Evolutionary conservation across 2,329 filamentous ascomycete species (phyloP).

Genomic region (Xylariaceae sp.): DNA sequence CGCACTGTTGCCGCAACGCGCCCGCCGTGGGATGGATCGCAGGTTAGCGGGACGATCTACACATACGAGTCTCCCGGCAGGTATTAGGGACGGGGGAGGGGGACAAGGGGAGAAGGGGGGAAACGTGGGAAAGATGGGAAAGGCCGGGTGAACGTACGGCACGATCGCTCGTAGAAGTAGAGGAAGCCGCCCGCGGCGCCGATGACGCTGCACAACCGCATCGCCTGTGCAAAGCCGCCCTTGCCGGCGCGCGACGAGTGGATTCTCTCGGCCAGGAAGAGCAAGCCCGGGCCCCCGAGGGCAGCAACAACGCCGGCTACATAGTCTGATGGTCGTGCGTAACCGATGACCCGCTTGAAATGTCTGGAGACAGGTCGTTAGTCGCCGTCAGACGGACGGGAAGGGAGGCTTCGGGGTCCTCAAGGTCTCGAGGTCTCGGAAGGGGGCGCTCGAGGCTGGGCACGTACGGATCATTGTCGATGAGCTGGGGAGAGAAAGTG

Average conservation of each 20-base stretch:
- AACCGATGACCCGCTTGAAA: slow-evolving; percentile 80
- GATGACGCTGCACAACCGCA: slow-evolving; percentile 70
- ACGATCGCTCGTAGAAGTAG: slow-evolving; percentile 76
- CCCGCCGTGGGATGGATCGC: too few relatives aligned
- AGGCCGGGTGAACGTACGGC: too few relatives aligned
- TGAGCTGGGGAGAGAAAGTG: slow-evolving; percentile 67
- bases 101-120: slow-evolving; percentile 6
- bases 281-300: slow-evolving; percentile 63
- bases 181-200: slow-evolving; percentile 74
- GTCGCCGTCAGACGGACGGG: too few relatives aligned
- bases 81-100: background rate
- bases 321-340: slow-evolving; percentile 83
- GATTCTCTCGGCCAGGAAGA: slow-evolving; percentile 74
- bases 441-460: slow-evolving; percentile 2
- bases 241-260: slow-evolving; percentile 78
- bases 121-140: too few relatives aligned
- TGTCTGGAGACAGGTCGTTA: slow-evolving; percentile 48
- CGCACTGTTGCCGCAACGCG: too few relatives aligned
- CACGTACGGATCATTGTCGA: slow-evolving; percentile 95
- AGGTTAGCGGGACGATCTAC: too few relatives aligned
- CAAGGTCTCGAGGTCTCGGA: background rate
- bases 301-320: slow-evolving; percentile 59
- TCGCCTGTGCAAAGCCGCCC: slow-evolving; percentile 71
- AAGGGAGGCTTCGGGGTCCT: too few relatives aligned
- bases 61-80: too few relatives aligned